These are phyloP conservation scores for Lenwebbia sp. DNA, from an alignment of 345 rosid species.

Conservation along the genomic window DNA sequence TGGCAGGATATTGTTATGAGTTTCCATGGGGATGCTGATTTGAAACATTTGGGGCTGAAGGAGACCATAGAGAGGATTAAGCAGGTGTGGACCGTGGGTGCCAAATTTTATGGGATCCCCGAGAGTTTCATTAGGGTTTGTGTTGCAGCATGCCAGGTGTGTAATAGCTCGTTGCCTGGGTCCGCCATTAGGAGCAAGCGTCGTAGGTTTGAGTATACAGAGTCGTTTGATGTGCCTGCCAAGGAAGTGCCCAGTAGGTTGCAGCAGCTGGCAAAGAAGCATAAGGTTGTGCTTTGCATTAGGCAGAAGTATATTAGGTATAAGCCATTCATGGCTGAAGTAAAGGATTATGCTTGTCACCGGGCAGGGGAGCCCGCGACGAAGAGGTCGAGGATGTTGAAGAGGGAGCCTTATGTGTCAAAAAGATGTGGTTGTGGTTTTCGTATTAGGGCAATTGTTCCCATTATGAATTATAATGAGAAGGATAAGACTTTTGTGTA, in stretches of 20 bases:
- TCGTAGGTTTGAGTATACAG: constrained; percentile 85
- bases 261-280: constrained; percentile 90
- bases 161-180: constrained; percentile 51
- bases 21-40: constrained; percentile 87
- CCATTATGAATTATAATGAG: constrained; percentile 86
- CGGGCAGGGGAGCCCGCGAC: constrained; percentile 92
- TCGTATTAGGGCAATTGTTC: constrained; percentile 94
- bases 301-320: constrained; percentile 97
- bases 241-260: constrained; percentile 78
- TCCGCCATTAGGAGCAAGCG: constrained; percentile 74
- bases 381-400: constrained; percentile 80
- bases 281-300: constrained; percentile 95
- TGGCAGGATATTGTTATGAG: constrained; percentile 98
- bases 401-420: constrained; percentile 96
- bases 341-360: constrained; percentile 99
- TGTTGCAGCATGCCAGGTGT: constrained; percentile 75
- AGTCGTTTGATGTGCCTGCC: constrained; percentile 93
- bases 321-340: constrained; percentile 99
- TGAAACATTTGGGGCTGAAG: constrained; percentile 74
- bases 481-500: constrained; percentile 92
- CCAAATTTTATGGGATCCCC: constrained; percentile 90
- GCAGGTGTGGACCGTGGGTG: constrained; percentile 96
- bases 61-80: constrained; percentile 93
- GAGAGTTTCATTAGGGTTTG: constrained; percentile 98
- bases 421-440: constrained; percentile 97